Evolutionary conservation across 805 yeast genomes (phyloP).

Genomic region (Yarrowia hollandica): DNA sequence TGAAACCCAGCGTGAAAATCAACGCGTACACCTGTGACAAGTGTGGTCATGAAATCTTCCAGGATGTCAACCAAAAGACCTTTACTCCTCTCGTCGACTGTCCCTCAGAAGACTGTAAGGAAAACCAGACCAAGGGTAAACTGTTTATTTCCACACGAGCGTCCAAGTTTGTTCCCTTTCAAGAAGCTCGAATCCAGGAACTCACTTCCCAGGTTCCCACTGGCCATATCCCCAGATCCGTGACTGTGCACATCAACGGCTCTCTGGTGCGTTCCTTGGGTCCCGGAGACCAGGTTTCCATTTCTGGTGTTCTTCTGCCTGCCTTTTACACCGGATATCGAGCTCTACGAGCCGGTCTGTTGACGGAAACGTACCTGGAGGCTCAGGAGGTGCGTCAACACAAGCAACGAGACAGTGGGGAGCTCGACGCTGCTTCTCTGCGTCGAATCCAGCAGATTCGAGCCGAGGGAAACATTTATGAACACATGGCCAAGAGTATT

Average conservation of each 20-base stretch:
- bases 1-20: conserved; percentile 86
- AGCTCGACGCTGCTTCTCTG: conserved; percentile 57
- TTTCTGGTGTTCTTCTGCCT: conserved; percentile 90
- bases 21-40: conserved; percentile 96
- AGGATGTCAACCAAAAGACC: conserved; percentile 81
- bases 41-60: conserved; percentile 96
- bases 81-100: conserved; percentile 90
- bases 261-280: conserved; percentile 79
- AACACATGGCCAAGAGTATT: conserved; percentile 77
- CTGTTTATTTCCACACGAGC: conserved; percentile 92
- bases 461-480: conserved; percentile 69
- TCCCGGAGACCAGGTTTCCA: conserved; percentile 95
- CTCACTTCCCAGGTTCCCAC: conserved; percentile 95
- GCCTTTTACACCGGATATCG: conserved; percentile 93
- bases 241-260: conserved; percentile 88
- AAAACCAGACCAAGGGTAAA: conserved; percentile 83
- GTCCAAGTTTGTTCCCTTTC: conserved; percentile 91
- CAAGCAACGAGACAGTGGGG: conserved; percentile 73
- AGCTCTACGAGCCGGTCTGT: conserved; percentile 87
- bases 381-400: conserved; percentile 85
- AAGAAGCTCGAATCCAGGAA: conserved; percentile 93
- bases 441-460: conserved; percentile 57
- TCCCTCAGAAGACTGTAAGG: conserved; percentile 73
- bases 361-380: conserved; percentile 91
- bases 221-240: conserved; percentile 92